Percentiles rank a stretch among this genome's conserved stretches.
Conservation (phyloP, 495 filamentous ascomycete species). For the Neurospora sp. region DNA sequence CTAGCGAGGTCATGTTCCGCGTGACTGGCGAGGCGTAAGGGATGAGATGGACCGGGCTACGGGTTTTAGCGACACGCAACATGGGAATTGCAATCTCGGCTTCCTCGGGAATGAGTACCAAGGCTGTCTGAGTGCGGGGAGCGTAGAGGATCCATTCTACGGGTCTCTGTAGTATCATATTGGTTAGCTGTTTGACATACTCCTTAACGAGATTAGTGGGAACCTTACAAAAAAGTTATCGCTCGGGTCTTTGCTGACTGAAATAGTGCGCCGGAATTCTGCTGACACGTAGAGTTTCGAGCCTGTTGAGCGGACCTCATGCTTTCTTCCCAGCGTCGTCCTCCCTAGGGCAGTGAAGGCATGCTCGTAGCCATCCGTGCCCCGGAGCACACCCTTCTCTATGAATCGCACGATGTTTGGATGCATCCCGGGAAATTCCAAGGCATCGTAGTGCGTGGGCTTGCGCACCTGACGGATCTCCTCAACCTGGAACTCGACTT, state of each 20-base stretch:
- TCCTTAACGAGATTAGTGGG: neutral
- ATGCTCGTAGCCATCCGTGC: conserved; percentile 12
- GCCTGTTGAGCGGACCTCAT: conserved; percentile 7
- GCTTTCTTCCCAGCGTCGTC: conserved; percentile 13
- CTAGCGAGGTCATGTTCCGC: conserved; percentile 43
- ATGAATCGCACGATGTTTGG: conserved; percentile 9
- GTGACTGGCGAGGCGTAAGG: conserved; percentile 45
- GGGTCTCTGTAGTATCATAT: conserved; percentile 18
- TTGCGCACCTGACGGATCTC: conserved; percentile 33
- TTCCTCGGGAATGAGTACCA: conserved; percentile 45
- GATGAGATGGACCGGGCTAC: conserved; percentile 20
- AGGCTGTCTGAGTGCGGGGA: conserved; percentile 19
- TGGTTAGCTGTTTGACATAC: neutral
- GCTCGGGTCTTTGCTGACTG: neutral
- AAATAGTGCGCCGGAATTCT: conserved; percentile 19
- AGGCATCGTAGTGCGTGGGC: conserved; percentile 7
- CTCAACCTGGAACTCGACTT: conserved; percentile 30
- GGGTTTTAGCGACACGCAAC: conserved; percentile 18
- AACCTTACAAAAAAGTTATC: conserved; percentile 22
- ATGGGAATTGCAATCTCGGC: conserved; percentile 36
- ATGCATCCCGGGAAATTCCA: conserved; percentile 21
- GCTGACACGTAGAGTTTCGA: conserved; percentile 22
- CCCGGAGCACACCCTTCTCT: conserved; percentile 11
- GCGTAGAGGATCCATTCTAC: conserved; percentile 28
- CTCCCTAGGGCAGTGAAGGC: conserved; percentile 17